Evolutionary conservation across 768 basidiomycete genomes (phyloP), one percentile per base, ranked within the genome.

Genomic region (Russula sp.): DNA sequence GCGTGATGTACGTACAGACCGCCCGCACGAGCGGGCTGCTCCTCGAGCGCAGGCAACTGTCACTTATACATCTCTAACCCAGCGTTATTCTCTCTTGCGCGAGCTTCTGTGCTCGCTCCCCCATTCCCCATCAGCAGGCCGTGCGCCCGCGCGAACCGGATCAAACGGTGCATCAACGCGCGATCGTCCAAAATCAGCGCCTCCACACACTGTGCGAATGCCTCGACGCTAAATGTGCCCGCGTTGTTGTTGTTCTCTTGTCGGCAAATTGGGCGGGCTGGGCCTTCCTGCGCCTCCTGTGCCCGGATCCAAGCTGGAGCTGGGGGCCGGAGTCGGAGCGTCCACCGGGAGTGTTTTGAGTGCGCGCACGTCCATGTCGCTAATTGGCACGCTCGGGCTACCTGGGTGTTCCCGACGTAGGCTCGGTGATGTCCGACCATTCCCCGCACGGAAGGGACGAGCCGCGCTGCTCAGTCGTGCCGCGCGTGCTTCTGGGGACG

Each of bases 111-210:
- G 92, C 93, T 51, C 92, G 79, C 69, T 93, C 92, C 92, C 20
- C 93, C 92, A 69, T 93, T 94, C 75, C 87, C 89, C 80, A 93
- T 96, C 63, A 96, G 79, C 65, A 95, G 70, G 66, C 96, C 93
- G 61, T 95, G 88, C 53, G 93, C 90, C 72, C 90, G 87, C 2
- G 90, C 93, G 67, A 93, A 89, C 29, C 91, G 83, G 54, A 92
- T 76, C 42, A 94, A 75, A 36, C 93, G 81, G 72, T 93, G 89
- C 64, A 94, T 91, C 62, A 98, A 74, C 22, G 88, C 79, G 29
- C 85, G 83, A 68, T 95, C 92, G 72, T 97, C 96, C 38, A 81
- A 78, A 56, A 97, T 78, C 59, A 97, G 78, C 3, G 89, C 86
- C 68, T 88, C 25, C 25, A 97, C 87, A 7, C 93, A 81, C 22